phyloP scores from a whole-genome alignment of 371 early-diverging fungal genomes.

The Apophysomyces trapeziformis region DNA sequence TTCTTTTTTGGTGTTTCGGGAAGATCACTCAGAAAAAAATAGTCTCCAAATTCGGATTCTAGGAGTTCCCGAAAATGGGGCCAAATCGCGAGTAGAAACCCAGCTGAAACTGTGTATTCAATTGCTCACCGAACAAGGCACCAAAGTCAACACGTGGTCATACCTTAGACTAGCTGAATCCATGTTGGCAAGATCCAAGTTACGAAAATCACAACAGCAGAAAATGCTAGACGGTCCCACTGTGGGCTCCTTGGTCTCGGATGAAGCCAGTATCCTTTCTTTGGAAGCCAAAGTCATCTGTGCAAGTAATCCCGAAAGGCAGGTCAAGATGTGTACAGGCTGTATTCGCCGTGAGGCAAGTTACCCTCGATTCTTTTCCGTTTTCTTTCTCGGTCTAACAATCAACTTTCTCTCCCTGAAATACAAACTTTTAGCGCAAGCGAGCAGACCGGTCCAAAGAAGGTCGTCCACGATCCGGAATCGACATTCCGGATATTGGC shows the following conservation, averaged over 20 bases:
- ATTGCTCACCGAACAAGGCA: constrained; percentile 63
- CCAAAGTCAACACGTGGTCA: constrained; percentile 70
- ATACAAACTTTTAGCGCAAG: constrained; percentile 35
- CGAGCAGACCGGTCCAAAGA: constrained; percentile 51
- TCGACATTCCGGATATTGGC: constrained; percentile 35
- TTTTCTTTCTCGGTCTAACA: background rate
- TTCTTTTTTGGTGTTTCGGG: constrained; percentile 3
- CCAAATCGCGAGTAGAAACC: constrained; percentile 86
- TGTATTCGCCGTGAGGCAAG: constrained; percentile 84
- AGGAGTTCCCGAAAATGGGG: constrained; percentile 77
- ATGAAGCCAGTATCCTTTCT: constrained; percentile 48
- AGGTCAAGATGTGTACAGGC: constrained; percentile 77
- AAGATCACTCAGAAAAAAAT: no score
- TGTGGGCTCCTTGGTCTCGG: constrained; percentile 21
- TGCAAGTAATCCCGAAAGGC: constrained; percentile 76
- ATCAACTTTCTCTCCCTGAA: no score
- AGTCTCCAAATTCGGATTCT: constrained; percentile 60
- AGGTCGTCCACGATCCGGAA: constrained; percentile 22
- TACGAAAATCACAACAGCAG: constrained; percentile 29
- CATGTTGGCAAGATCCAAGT: constrained; percentile 66
- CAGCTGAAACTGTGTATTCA: constrained; percentile 84
- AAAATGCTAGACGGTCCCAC: constrained; percentile 16
- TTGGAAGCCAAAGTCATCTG: constrained; percentile 83
- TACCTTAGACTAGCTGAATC: constrained; percentile 74
- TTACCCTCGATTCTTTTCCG: background rate